Conservation (phyloP, 1,139 yeast species). For the Suhomyces bolitotheri region DNA sequence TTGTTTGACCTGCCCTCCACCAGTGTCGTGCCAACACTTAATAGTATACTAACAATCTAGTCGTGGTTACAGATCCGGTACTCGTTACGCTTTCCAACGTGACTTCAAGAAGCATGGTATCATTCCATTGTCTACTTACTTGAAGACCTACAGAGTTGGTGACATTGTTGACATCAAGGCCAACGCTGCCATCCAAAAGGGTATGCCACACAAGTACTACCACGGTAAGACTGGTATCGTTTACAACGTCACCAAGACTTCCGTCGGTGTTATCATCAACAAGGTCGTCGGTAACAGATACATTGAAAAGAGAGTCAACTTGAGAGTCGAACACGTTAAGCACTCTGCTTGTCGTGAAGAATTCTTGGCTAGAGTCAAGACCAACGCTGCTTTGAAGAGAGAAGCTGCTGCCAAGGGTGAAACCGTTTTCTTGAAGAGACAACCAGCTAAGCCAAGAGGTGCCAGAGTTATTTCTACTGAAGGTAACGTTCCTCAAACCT, state of each 20-base stretch:
- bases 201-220: slow-evolving; percentile 99
- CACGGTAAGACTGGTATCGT: slow-evolving; percentile 99
- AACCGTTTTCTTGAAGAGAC: slow-evolving; percentile 92
- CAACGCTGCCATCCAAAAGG: slow-evolving; percentile 98
- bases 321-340: slow-evolving; percentile 98
- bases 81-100: slow-evolving; percentile 99
- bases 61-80: slow-evolving; percentile 99
- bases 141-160: slow-evolving; percentile 97
- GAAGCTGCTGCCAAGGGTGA: slow-evolving; percentile 97
- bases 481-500: slow-evolving; percentile 89
- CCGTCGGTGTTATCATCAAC: slow-evolving; percentile 98
- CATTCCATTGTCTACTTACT: slow-evolving; percentile 92
- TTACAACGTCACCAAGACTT: slow-evolving; percentile 96
- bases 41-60: slow-evolving; percentile 37
- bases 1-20: too few species aligned
- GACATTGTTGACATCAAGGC: slow-evolving; percentile 99
- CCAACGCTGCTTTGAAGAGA: slow-evolving; percentile 88
- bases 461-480: slow-evolving; percentile 78
- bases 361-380: slow-evolving; percentile 96
- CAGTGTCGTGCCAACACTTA: too few species aligned
- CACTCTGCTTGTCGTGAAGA: slow-evolving; percentile 99
- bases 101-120: slow-evolving; percentile 98
- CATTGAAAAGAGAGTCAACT: slow-evolving; percentile 97
- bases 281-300: slow-evolving; percentile 99
- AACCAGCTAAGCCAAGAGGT: slow-evolving; percentile 97